Base-by-base conservation (phyloP, 2,329 filamentous ascomycete species). In the Aspergillus pseudoglaucus region DNA sequence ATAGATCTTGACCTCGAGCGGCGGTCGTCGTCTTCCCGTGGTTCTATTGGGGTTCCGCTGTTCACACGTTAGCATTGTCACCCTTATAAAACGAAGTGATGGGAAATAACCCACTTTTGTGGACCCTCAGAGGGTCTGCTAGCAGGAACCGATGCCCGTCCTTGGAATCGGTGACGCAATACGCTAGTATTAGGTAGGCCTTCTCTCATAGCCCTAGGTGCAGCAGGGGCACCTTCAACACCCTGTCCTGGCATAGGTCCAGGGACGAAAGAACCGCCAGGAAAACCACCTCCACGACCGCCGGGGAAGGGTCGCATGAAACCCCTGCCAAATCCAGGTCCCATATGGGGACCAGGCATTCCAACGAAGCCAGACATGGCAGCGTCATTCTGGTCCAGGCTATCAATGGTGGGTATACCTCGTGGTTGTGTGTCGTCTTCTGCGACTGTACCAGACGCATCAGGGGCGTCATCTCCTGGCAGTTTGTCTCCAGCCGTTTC, bases 151-250 rank as follows among this genome's bases (percentile, higher is more conserved):
- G 58, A 46, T 35, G 59, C 59, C 47, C 63, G 62, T 43, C 62
- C 66, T 45, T 64, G 60, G 43, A 63, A 59, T 44, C 65, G 84
- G 65, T 77, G 69, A 59, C 86, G 80, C 54, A 83, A 79, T 46
- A 87, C 79, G 56, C 87, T 88, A 48, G 85, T 90, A 66, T 94
- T 94, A 45, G 88, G 87, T 9, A 90, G 75, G 25, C 90, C 89
- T 68, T 93, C 86, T 53, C 91, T 81, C 88, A 97, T 95, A 15
- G 93, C 93, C 70, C 93, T 90, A 42, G 93, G 93, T 8, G 90
- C 93, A 47, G 87, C 95, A 23, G 93, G 93, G 23, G 93, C 93
- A 71, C 80, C 80, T 61, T 74, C 74, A 45, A 82, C 79, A 33
- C 79, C 79, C 78, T 88, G 70, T 4, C 75, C 76, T 45, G 69